Evolutionary conservation across 177 flowering plant species (phyloP), one percentile per base, ranked within the genome.

Genomic region (Telopea speciosissima): DNA sequence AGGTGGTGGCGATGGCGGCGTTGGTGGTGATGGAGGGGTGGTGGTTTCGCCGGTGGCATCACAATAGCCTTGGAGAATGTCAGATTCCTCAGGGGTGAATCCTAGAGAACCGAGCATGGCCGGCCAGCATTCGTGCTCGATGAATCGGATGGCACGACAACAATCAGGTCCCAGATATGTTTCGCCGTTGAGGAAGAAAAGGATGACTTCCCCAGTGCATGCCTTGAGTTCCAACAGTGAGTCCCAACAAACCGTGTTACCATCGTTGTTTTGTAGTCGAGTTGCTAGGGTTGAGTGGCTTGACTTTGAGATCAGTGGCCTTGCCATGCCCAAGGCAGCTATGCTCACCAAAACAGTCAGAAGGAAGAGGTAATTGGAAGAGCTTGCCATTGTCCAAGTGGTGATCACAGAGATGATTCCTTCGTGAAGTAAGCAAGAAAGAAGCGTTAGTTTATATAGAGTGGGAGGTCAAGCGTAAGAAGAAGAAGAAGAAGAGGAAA

Each of bases 51-150:
- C 58, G 26, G 74, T 12, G 9, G 70, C 74, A 24, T 71, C 78
- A 12, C 78, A 75, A 71, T 70, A 75, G 52, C 78, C 74, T 31
- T 40, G 56, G 22, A 75, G 74, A 8, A 71, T 71, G 49, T 71
- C 62, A 45, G 63, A 74, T 42, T 75, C 78, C 42, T 75, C 68
- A 4, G 70, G 22, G 1, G 74, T 75, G 65, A 66, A 75, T 14
- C 78, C 78, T 64, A 75, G 52, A 40, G 78, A 75, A 28, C 49
- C 65, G 17, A 75, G 63, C 74, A 71, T 71, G 36, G 78, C 56
- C 10, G 78, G 68, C 71, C 74, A 75, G 67, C 78, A 75, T n/a
- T 58, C 25, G 66, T 23, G 74, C 24, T 67, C 63, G 23, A 75
- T 71, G 25, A 67, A 11, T 2, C 52, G 62, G 25, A 75, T 62